phyloP scores from a whole-genome alignment of 2,329 filamentous ascomycete genomes.

The Macrophomina tecta region DNA sequence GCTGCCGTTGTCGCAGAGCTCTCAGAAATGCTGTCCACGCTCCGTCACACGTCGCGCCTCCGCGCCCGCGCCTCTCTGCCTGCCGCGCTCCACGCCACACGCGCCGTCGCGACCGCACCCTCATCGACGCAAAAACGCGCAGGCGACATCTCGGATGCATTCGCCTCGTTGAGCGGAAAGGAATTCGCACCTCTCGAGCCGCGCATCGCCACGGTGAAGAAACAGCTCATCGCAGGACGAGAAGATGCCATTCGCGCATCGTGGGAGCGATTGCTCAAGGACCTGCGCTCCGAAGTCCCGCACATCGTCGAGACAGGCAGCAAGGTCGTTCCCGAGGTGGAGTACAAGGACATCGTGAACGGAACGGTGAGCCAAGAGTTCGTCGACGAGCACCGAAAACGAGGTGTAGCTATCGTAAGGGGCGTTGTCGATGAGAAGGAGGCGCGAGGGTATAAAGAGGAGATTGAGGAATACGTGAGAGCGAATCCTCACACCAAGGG shows the following conservation, averaged over 20 bases:
- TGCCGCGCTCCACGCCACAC: slow-evolving; percentile 29
- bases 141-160: slow-evolving; percentile 58
- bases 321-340: slow-evolving; percentile 53
- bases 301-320: slow-evolving; percentile 51
- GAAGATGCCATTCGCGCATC: slow-evolving; percentile 56
- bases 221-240: slow-evolving; percentile 50
- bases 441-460: slow-evolving; percentile 52
- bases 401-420: slow-evolving; percentile 57
- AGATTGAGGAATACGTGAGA: slow-evolving; percentile 52
- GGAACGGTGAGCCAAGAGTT: slow-evolving; percentile 61
- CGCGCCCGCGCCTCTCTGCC: slow-evolving; percentile 1
- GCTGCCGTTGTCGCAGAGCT: neutral
- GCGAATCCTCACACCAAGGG: slow-evolving; percentile 54
- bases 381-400: slow-evolving; percentile 62
- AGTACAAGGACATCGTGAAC: slow-evolving; percentile 51
- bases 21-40: slow-evolving; percentile 38
- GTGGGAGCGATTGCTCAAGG: slow-evolving; percentile 53
- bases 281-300: slow-evolving; percentile 53
- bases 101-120: slow-evolving; percentile 32
- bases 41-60: slow-evolving; percentile 36
- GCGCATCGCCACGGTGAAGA: slow-evolving; percentile 54
- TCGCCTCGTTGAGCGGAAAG: slow-evolving; percentile 56
- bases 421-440: slow-evolving; percentile 53
- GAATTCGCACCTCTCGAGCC: slow-evolving; percentile 52
- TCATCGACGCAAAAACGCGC: slow-evolving; percentile 48